phyloP scores from a whole-genome alignment of 768 basidiomycete genomes.

The Lactarius vividus region DNA sequence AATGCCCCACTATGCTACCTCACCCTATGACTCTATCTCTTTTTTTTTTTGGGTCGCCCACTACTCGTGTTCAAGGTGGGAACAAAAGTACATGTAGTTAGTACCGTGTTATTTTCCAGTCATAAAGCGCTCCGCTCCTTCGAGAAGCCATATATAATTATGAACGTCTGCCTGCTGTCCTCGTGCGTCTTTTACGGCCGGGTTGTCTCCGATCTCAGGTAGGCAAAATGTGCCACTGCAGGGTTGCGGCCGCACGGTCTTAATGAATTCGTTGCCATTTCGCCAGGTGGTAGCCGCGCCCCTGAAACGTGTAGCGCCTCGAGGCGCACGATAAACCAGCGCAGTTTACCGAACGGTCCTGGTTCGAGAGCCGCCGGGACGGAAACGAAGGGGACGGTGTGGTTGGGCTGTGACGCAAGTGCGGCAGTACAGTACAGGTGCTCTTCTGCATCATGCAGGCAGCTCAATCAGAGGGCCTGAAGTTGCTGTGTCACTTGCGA shows the following conservation, averaged over 20 bases:
- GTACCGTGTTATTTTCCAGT: background rate
- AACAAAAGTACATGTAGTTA: constrained; percentile 4
- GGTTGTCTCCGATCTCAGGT: constrained; percentile 1
- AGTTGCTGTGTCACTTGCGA: background rate
- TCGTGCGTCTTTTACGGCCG: constrained; percentile 7
- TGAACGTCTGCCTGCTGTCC: constrained; percentile 18
- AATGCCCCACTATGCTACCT: background rate
- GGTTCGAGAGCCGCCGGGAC: background rate
- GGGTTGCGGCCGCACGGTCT: constrained; percentile 10
- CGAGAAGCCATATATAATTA: background rate
- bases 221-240: background rate
- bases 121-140: background rate
- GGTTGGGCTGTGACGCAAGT: constrained; percentile 3
- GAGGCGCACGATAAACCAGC: constrained; percentile 19
- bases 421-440: background rate
- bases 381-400: background rate
- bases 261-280: constrained; percentile 16
- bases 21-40: background rate
- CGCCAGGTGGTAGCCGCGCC: constrained; percentile 20
- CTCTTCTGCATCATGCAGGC: background rate
- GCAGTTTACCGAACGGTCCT: constrained; percentile 6
- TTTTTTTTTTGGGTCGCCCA: background rate
- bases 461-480: background rate
- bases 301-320: constrained; percentile 23
- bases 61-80: background rate